These are phyloP conservation scores for Triadica sebifera DNA, from an alignment of 345 rosid genomes.

Conservation along the genomic window DNA sequence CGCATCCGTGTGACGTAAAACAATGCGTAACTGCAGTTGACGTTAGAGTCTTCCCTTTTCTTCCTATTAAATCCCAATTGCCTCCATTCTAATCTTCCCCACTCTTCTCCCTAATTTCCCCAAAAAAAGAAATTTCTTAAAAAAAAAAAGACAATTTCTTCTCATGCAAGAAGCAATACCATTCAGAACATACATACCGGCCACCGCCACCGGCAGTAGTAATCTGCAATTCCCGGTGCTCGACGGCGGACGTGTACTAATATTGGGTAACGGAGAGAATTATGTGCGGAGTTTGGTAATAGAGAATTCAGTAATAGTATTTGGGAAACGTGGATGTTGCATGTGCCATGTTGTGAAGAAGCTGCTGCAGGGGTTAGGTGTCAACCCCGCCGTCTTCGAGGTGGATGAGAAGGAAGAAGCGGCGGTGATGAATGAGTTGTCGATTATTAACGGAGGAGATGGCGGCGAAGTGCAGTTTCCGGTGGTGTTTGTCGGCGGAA, in stretches of 20 bases:
- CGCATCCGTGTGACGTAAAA: constrained; percentile 47
- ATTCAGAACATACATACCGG: constrained; percentile 23
- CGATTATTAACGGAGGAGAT: constrained; percentile 13
- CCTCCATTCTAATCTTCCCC: neutral
- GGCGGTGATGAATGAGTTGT: constrained; percentile 34
- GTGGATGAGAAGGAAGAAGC: constrained; percentile 56
- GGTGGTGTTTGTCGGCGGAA: constrained; percentile 74
- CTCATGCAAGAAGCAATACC: constrained; percentile 28
- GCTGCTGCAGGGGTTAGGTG: constrained; percentile 68
- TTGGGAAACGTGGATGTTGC: constrained; percentile 67
- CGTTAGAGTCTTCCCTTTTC: constrained; percentile 40
- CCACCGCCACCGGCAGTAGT: constrained; percentile 18
- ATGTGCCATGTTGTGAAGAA: constrained; percentile 72
- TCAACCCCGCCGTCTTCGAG: constrained; percentile 64
- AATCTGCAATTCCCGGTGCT: constrained; percentile 17
- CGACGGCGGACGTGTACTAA: constrained; percentile 10
- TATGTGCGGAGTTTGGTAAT: constrained; percentile 38
- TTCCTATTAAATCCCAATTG: neutral
- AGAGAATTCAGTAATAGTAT: constrained; percentile 60
- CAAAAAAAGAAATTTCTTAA: neutral
- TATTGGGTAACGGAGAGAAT: neutral
- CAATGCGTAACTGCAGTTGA: constrained; percentile 56
- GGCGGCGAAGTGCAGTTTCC: constrained; percentile 49
- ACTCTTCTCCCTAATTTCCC: neutral
- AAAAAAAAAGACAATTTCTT: neutral